Evolutionary conservation across 441 rosid species (phyloP).

Genomic region (Manihot esculenta): DNA sequence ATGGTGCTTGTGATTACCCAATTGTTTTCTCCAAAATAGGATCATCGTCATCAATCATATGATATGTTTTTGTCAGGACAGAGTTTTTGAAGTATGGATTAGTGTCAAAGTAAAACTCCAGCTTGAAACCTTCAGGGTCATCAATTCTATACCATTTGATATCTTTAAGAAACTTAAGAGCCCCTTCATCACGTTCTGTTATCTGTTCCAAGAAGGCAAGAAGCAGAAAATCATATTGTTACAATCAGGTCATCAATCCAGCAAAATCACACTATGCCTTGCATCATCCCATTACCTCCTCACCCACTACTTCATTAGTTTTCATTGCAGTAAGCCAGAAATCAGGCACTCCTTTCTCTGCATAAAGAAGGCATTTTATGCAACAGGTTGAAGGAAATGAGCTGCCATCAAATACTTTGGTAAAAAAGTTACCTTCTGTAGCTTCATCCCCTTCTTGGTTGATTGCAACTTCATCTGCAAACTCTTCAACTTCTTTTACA

Average conservation of each 20-base stretch:
- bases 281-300: slow-evolving; percentile 48
- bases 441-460: slow-evolving; percentile 50
- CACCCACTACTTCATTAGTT: slow-evolving; percentile 64
- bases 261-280: neutral
- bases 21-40: slow-evolving; percentile 73
- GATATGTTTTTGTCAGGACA: slow-evolving; percentile 66
- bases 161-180: slow-evolving; percentile 66
- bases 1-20: slow-evolving; percentile 45
- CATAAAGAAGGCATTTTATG: slow-evolving; percentile 16
- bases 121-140: slow-evolving; percentile 78
- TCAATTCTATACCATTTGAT: slow-evolving; percentile 64
- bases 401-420: neutral
- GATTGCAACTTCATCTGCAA: slow-evolving; percentile 29
- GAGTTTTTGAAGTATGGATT: slow-evolving; percentile 75
- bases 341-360: slow-evolving; percentile 81
- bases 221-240: slow-evolving; percentile 2
- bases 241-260: neutral
- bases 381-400: slow-evolving; percentile 8
- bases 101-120: slow-evolving; percentile 64
- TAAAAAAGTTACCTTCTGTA: slow-evolving; percentile 43
- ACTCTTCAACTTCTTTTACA: slow-evolving; percentile 55
- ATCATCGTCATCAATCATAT: slow-evolving; percentile 81
- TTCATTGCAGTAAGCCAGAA: slow-evolving; percentile 82
- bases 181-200: slow-evolving; percentile 77
- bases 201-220: slow-evolving; percentile 40